These are phyloP conservation scores for Tribonema minus DNA, from an alignment of 108 stramenopile genomes.

Conservation along the genomic window DNA sequence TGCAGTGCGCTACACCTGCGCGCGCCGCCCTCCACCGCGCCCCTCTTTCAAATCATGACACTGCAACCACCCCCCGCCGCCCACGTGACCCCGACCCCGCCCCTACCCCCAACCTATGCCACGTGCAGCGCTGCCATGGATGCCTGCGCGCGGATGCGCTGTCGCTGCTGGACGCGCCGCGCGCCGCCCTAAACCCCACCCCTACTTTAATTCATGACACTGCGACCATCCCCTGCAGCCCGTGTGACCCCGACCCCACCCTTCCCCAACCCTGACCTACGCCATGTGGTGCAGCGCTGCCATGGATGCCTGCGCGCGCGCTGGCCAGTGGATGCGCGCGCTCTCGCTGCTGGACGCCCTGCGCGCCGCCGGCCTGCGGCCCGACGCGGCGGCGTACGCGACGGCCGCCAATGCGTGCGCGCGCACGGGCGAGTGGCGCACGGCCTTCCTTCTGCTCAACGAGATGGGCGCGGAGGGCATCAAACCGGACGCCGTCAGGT, in stretches of 20 bases:
- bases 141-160: slow-evolving; percentile 40
- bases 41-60: too few species aligned
- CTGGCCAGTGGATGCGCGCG: slow-evolving; percentile 39
- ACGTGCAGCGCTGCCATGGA: slow-evolving; percentile 23
- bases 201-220: too few species aligned
- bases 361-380: background rate
- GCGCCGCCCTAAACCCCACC: too few species aligned
- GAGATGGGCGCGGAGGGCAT: background rate
- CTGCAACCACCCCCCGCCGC: too few species aligned
- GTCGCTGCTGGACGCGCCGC: slow-evolving; percentile 9
- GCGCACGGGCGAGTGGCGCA: slow-evolving; percentile 8
- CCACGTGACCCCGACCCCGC: too few species aligned
- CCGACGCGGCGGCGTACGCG: slow-evolving; percentile 15
- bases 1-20: too few species aligned
- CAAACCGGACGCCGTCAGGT: background rate
- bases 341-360: slow-evolving; percentile 19
- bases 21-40: too few species aligned
- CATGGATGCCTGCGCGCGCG: slow-evolving; percentile 34
- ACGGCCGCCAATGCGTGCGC: slow-evolving; percentile 26
- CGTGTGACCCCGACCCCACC: too few species aligned
- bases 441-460: background rate
- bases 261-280: too few species aligned
- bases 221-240: too few species aligned
- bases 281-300: slow-evolving; percentile 14
- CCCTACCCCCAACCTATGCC: too few species aligned